A percentile compares a stretch with the other conserved stretches of the same genome.
phyloP scores from a whole-genome alignment of 176 grass and related monocot genomes.

The Zea mays region Zm-B73-REFERENCE-NAM-5.0 NC_050097.1:34330001-34330500 shows the following conservation, averaged over 20 bases:
- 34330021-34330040: slow-evolving; percentile 93
- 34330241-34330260: slow-evolving; percentile 92
- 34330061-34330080: slow-evolving; percentile 87
- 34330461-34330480: background rate
- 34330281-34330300: slow-evolving; percentile 40
- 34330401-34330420: slow-evolving; percentile 14
- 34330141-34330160: slow-evolving; percentile 10
- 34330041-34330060: slow-evolving; percentile 80
- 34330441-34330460: background rate
- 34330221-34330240: slow-evolving; percentile 97
- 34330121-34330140: slow-evolving; percentile 59
- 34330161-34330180: background rate
- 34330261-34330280: slow-evolving; percentile 56
- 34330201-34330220: slow-evolving; percentile 21
- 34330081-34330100: slow-evolving; percentile 70
- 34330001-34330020: slow-evolving; percentile 65
- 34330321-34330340: background rate
- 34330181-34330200: slow-evolving; percentile 8
- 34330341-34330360: slow-evolving; percentile 14
- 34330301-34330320: slow-evolving; percentile 24
- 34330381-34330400: background rate
- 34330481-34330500: slow-evolving; percentile 11
- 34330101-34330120: slow-evolving; percentile 91
- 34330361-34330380: background rate
- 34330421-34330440: slow-evolving; percentile 26